These are phyloP conservation scores for Cyamopsis tetragonoloba DNA, from an alignment of 306 rosid species.

Conservation along the genomic window DNA sequence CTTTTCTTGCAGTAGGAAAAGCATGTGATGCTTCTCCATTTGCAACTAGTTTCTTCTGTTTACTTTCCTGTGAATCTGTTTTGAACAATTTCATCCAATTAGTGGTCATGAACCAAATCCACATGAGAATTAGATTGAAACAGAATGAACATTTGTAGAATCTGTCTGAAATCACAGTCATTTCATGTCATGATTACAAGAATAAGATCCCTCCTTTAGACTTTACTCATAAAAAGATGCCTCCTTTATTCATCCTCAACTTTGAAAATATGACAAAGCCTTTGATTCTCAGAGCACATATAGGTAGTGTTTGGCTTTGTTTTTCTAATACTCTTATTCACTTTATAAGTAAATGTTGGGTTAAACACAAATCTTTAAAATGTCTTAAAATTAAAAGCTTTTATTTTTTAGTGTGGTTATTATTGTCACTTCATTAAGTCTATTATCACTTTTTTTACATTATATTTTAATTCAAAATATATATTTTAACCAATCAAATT, in stretches of 20 bases:
- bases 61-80: not conserved
- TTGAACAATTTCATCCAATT: not conserved
- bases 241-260: not conserved
- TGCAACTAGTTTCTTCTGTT: not conserved
- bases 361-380: no score
- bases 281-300: constrained; percentile 12
- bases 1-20: not conserved
- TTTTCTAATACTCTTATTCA: no score
- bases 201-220: constrained; percentile 9
- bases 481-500: no score
- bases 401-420: no score
- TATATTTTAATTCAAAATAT: no score
- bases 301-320: no score
- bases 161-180: not conserved
- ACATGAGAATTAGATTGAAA: not conserved
- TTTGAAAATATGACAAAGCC: not conserved
- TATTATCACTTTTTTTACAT: no score
- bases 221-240: not conserved
- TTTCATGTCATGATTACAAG: constrained; percentile 18
- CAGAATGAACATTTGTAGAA: not conserved
- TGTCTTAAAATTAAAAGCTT: no score
- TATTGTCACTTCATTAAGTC: no score
- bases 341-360: no score
- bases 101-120: not conserved
- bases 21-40: not conserved